Base-by-base conservation (phyloP, 371 early-diverging fungal genomes). In the Modicella reniformis region DNA sequence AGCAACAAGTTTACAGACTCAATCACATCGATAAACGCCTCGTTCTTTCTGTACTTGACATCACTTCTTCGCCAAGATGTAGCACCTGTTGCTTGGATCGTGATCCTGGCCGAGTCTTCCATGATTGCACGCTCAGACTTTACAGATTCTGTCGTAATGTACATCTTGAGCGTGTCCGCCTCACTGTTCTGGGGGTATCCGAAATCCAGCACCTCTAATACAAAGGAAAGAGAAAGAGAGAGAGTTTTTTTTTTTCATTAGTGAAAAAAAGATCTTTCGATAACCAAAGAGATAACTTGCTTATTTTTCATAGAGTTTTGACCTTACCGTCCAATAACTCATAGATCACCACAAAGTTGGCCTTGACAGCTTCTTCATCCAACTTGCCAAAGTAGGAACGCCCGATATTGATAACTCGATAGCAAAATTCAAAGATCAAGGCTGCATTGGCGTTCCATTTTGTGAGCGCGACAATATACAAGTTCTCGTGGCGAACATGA, bases 121-220 rank as follows among this genome's bases (percentile, higher is more conserved):
- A 73, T 77, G 33, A 88, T 75, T 2, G 92, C 91, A 49, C 87
- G 83, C 71, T 93, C 94, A 3, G 91, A 91, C 66, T 92, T 91
- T 17, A 95, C 92, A 6, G 92, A 90, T 74, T 94, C 95, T 1
- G 95, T 94, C 0, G 94, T 93, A 55, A 96, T 94, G 70, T 93
- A 96, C 87, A 93, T 84, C 70, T 95, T 94, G 33, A 96, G 82
- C 10, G 94, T 93, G 64, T 95, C 94, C 15, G 92, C 86, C 67
- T 96, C 96, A 49, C 92, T 92, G 72, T 92, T 93, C 79, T 96
- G 96, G 41, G 95, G 96, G 80, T 92, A 93, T 28, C 96, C 96
- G 84, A 94, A 94, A 75, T 96, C 96, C 55, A 95, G 86, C 32
- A 96, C 90, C 84, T 96, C 95, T 94, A 75, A 21, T 9, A 23